Conservation (phyloP, 768 basidiomycete species). For the Naganishia randhawae region DNA sequence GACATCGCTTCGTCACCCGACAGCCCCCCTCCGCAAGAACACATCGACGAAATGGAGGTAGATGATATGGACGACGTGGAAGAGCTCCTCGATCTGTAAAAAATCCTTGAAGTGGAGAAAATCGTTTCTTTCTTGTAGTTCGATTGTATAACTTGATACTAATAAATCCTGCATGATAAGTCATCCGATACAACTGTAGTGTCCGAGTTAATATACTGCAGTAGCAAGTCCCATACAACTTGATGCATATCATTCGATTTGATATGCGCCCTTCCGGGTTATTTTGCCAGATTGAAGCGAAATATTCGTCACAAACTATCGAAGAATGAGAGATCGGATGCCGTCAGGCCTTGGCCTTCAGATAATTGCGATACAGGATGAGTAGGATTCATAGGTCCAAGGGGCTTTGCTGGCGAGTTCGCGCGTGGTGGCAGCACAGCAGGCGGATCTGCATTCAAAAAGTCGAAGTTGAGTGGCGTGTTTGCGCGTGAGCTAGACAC, state of each 20-base stretch:
- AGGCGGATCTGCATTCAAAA: neutral
- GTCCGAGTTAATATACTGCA: neutral
- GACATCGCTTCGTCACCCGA: no score
- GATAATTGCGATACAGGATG: neutral
- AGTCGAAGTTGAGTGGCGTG: constrained; percentile 19
- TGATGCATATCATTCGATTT: neutral
- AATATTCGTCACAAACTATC: constrained; percentile 26
- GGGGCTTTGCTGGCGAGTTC: neutral
- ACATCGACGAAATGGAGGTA: no score
- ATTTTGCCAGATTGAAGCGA: no score
- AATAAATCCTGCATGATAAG: no score
- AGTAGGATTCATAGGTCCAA: neutral
- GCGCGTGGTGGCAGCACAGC: neutral
- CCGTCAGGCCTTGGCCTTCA: constrained; percentile 22
- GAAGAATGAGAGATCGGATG: constrained; percentile 30
- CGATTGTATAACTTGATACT: no score
- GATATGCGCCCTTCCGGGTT: no score
- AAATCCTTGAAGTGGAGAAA: no score
- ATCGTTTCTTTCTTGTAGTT: no score
- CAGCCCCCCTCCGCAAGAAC: no score
- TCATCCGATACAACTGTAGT: no score
- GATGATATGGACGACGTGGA: no score
- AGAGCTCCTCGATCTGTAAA: no score
- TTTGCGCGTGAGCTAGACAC: neutral
- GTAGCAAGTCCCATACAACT: neutral